These are phyloP conservation scores for Hymenoscyphus linearis DNA, from an alignment of 2,329 filamentous ascomycete species.

Conservation along the genomic window DNA sequence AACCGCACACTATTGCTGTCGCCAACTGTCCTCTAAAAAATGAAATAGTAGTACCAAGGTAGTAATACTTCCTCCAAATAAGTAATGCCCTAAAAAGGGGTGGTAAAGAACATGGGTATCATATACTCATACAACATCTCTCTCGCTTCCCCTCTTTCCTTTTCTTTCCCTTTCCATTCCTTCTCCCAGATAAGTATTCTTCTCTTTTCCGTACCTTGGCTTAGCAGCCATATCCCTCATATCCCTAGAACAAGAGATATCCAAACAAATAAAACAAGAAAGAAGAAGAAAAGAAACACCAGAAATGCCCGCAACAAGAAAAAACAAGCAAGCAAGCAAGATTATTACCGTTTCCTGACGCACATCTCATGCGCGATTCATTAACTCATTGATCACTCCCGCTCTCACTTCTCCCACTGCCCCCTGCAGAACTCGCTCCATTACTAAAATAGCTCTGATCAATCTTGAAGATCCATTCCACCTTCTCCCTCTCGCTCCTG, in stretches of 20 bases:
- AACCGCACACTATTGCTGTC: not conserved
- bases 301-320: not conserved
- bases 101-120: slow-evolving; percentile 17
- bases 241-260: not conserved
- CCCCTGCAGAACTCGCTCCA: slow-evolving; percentile 14
- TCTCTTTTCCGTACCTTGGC: too few relatives aligned
- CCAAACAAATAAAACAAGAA: not conserved
- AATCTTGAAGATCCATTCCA: slow-evolving; percentile 94
- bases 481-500: slow-evolving; percentile 83
- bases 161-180: not conserved
- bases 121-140: slow-evolving; percentile 13
- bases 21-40: not conserved
- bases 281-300: not conserved
- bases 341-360: not conserved
- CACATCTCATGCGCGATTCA: not conserved
- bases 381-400: not conserved
- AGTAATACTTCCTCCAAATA: not conserved
- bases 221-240: too few relatives aligned
- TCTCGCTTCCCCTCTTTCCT: not conserved
- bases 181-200: not conserved
- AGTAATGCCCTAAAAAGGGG: slow-evolving; percentile 1
- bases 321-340: slow-evolving; percentile 1
- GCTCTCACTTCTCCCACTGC: slow-evolving; percentile 15
- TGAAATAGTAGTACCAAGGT: not conserved
- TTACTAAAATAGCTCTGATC: slow-evolving; percentile 55